A percentile compares a stretch with the other conserved stretches of the same genome.
These are phyloP conservation scores for Perkinsus marinus DNA, from an alignment of 169 alveolate genomes.

Conservation along the genomic window DNA sequence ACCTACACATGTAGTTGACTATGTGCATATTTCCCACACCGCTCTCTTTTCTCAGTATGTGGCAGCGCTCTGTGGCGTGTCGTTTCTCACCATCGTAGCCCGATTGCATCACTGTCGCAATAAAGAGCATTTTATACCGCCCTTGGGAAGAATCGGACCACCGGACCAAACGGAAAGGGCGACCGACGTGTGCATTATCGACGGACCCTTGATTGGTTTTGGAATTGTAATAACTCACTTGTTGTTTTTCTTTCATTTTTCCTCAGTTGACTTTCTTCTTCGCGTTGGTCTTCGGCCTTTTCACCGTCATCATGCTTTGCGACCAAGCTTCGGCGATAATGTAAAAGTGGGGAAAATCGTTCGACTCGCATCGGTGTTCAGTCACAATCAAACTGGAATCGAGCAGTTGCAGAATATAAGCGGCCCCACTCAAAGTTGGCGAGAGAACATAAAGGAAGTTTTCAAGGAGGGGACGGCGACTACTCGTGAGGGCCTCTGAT, in stretches of 20 bases:
- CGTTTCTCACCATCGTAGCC: neutral
- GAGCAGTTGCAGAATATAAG: neutral
- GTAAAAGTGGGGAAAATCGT: neutral
- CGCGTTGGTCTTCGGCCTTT: neutral
- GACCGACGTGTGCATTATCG: neutral
- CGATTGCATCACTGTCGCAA: neutral
- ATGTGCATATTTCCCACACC: too few relatives aligned
- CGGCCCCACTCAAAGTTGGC: neutral
- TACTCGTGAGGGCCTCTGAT: neutral
- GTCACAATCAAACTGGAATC: neutral
- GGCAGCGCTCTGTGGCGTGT: neutral
- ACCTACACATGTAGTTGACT: too few relatives aligned
- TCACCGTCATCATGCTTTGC: neutral
- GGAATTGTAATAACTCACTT: neutral
- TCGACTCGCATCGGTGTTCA: neutral
- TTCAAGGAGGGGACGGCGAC: neutral
- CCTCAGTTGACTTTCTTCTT: neutral
- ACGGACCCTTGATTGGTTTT: neutral
- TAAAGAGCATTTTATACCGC: neutral
- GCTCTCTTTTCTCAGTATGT: neutral
- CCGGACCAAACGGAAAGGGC: neutral
- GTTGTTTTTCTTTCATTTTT: neutral
- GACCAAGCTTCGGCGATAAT: neutral
- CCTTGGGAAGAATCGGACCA: neutral
- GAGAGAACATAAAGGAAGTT: neutral